Percentiles rank a stretch among this genome's conserved stretches.
Conservation (phyloP, 352 stramenopile species). For the Phytophthora hibernalis region DNA sequence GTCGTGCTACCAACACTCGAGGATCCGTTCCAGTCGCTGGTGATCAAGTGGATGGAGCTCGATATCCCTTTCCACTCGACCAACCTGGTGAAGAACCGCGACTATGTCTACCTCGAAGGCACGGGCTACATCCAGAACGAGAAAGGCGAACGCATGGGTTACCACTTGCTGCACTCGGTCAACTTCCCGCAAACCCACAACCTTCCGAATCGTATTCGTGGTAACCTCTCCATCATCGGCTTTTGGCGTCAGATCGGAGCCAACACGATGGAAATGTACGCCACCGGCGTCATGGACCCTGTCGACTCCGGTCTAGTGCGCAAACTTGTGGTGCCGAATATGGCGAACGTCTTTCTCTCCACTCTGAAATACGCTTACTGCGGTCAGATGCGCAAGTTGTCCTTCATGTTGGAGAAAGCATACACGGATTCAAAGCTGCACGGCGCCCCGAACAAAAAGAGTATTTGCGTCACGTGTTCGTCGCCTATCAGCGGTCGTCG, state of each 20-base stretch:
- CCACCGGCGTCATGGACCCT: constrained; percentile 35
- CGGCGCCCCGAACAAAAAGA: constrained; percentile 26
- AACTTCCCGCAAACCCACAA: constrained; percentile 30
- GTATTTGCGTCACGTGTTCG: constrained; percentile 29
- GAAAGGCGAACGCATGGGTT: constrained; percentile 30
- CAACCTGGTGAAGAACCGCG: constrained; percentile 38
- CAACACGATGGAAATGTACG: constrained; percentile 53
- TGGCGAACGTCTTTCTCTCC: constrained; percentile 29
- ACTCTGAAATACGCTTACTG: constrained; percentile 32
- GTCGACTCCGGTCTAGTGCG: constrained; percentile 33
- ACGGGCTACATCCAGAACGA: constrained; percentile 19
- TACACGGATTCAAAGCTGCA: constrained; percentile 29
- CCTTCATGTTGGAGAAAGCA: constrained; percentile 32
- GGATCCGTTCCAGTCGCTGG: constrained; percentile 33
- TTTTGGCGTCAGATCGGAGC: constrained; percentile 52
- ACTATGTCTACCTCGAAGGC: constrained; percentile 49
- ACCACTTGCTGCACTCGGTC: constrained; percentile 29
- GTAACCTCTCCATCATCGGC: constrained; percentile 44
- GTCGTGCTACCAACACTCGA: constrained; percentile 30
- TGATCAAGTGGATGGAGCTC: constrained; percentile 47
- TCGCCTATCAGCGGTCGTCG: constrained; percentile 16
- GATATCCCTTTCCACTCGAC: constrained; percentile 36
- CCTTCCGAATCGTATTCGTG: constrained; percentile 43
- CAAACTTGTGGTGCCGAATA: constrained; percentile 22
- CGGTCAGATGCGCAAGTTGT: constrained; percentile 35